A percentile compares a stretch with the other conserved stretches of the same genome.
phyloP scores from a whole-genome alignment of 2,329 filamentous ascomycete species.

The Diaporthe nobilis region DNA sequence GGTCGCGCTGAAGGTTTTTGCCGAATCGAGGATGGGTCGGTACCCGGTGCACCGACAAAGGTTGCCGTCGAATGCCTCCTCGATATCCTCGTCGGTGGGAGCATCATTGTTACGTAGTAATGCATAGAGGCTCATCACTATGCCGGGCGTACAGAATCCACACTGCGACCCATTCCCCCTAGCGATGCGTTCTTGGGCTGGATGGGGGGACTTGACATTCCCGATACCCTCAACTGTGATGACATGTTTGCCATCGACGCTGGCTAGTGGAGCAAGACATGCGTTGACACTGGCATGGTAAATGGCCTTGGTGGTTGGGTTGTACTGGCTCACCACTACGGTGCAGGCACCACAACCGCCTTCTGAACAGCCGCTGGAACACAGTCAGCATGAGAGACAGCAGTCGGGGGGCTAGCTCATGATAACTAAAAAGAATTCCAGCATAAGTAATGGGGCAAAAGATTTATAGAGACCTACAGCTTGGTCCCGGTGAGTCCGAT shows the following conservation, averaged over 20 bases:
- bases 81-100: slow-evolving; percentile 85
- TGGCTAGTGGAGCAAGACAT: slow-evolving; percentile 91
- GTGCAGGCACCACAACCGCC: slow-evolving; percentile 97
- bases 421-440: not conserved
- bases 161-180: slow-evolving; percentile 93
- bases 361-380: slow-evolving; percentile 85
- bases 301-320: slow-evolving; percentile 91
- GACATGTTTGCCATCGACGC: slow-evolving; percentile 97
- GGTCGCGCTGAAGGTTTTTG: slow-evolving; percentile 84
- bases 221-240: slow-evolving; percentile 98
- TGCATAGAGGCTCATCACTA: slow-evolving; percentile 98
- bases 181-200: slow-evolving; percentile 90
- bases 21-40: slow-evolving; percentile 91
- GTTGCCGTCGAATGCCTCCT: slow-evolving; percentile 98
- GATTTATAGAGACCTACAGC: slow-evolving; percentile 64
- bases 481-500: slow-evolving; percentile 97
- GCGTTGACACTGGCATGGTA: slow-evolving; percentile 98
- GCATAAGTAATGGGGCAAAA: too few species aligned
- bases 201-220: slow-evolving; percentile 87
- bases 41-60: slow-evolving; percentile 97
- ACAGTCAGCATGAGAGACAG: slow-evolving; percentile 23
- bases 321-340: slow-evolving; percentile 93
- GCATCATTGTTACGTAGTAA: slow-evolving; percentile 86
- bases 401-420: not conserved
- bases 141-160: slow-evolving; percentile 95